A percentile compares a stretch with the other conserved stretches of the same genome.
Conservation (phyloP, 2,329 filamentous ascomycete genomes). For the Aspergillus pseudoglaucus region DNA sequence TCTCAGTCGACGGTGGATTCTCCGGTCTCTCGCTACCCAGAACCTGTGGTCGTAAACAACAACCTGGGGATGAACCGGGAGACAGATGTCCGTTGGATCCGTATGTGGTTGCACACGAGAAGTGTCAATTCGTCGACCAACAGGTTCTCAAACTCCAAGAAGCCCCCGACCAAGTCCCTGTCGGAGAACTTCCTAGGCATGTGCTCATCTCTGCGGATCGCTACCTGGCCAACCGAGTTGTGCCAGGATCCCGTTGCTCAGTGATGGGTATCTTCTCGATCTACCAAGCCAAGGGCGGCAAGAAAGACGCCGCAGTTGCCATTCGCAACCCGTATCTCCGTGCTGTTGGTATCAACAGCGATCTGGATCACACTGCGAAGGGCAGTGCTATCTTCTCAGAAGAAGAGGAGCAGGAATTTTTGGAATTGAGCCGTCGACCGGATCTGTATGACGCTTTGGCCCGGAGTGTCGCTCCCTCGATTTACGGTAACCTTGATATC, state of each 20-base stretch:
- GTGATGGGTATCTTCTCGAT: slow-evolving; percentile 98
- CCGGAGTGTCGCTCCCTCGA: slow-evolving; percentile 90
- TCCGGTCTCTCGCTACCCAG: slow-evolving; percentile 78
- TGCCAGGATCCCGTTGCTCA: slow-evolving; percentile 89
- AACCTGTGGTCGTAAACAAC: slow-evolving; percentile 60
- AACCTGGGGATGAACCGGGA: slow-evolving; percentile 56
- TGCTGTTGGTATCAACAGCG: slow-evolving; percentile 85
- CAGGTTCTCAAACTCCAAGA: slow-evolving; percentile 98
- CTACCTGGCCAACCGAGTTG: slow-evolving; percentile 90
- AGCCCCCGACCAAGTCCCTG: slow-evolving; percentile 92
- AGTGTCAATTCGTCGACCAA: slow-evolving; percentile 90
- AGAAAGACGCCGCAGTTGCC: slow-evolving; percentile 78
- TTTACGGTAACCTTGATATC: slow-evolving; percentile 92
- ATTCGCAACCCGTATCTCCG: slow-evolving; percentile 93
- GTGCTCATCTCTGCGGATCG: slow-evolving; percentile 95
- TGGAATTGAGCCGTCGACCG: slow-evolving; percentile 80
- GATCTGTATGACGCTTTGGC: slow-evolving; percentile 91
- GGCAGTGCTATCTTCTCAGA: slow-evolving; percentile 80
- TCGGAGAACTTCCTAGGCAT: slow-evolving; percentile 89
- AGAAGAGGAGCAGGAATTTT: slow-evolving; percentile 94
- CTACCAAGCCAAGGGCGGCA: slow-evolving; percentile 85
- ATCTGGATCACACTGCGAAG: slow-evolving; percentile 82
- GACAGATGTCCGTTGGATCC: slow-evolving; percentile 86
- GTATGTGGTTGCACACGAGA: slow-evolving; percentile 93
- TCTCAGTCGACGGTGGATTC: slow-evolving; percentile 78